A percentile compares a stretch with the other conserved stretches of the same genome.
These are phyloP conservation scores for Paspalum vaginatum DNA, from an alignment of 176 grass and related monocot species.

Conservation along the genomic window DNA sequence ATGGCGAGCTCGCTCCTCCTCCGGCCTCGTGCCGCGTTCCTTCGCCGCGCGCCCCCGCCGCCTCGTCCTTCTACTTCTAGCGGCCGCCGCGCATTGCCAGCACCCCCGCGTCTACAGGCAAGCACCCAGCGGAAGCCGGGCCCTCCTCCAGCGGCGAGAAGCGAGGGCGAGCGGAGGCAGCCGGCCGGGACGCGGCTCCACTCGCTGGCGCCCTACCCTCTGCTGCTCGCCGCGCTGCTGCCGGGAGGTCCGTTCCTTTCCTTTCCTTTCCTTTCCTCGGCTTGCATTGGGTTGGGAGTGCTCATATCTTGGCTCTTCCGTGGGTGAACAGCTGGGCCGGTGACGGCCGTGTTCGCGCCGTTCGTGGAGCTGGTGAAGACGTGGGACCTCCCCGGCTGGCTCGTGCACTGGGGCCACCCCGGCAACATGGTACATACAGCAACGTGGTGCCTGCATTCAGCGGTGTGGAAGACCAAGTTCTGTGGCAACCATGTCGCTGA, in stretches of 20 bases:
- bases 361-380: slow-evolving; percentile 89
- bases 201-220: slow-evolving; percentile 73
- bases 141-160: background rate
- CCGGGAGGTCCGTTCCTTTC: no score
- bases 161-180: slow-evolving; percentile 23
- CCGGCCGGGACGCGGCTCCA: slow-evolving; percentile 44
- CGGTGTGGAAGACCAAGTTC: background rate
- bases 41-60: background rate
- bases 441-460: no score
- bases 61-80: background rate
- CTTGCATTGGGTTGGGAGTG: background rate
- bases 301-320: background rate
- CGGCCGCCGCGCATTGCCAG: slow-evolving; percentile 17
- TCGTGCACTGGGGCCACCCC: slow-evolving; percentile 97
- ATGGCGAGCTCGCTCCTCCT: slow-evolving; percentile 54
- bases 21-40: slow-evolving; percentile 29
- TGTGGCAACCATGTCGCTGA: background rate
- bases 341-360: slow-evolving; percentile 67
- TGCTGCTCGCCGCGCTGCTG: slow-evolving; percentile 67
- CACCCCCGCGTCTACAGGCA: background rate
- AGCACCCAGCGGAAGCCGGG: background rate
- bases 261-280: no score
- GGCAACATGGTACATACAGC: slow-evolving; percentile 76
- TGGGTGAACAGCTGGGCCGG: slow-evolving; percentile 35
- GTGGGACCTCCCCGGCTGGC: slow-evolving; percentile 67